These are phyloP conservation scores for Yueomyces sp. DNA, from an alignment of 1,139 yeast species.

Conservation along the genomic window DNA sequence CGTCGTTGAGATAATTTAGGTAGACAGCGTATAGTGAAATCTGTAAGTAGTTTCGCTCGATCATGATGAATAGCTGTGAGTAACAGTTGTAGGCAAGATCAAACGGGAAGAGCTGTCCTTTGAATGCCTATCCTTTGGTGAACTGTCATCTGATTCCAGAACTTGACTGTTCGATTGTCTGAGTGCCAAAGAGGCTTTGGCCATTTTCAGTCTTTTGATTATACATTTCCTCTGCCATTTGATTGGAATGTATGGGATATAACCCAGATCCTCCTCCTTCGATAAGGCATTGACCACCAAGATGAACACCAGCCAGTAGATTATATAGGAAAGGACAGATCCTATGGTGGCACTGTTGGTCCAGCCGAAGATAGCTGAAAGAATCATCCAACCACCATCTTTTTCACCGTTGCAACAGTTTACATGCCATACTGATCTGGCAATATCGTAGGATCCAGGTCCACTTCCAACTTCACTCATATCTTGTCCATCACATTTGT, in stretches of 20 bases:
- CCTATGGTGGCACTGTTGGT: slow-evolving; percentile 91
- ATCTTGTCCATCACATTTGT: slow-evolving; percentile 67
- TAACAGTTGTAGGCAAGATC: slow-evolving; percentile 2
- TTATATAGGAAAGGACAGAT: slow-evolving; percentile 63
- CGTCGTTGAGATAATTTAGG: too few species aligned
- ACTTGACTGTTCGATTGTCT: slow-evolving; percentile 2
- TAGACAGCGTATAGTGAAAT: too few species aligned
- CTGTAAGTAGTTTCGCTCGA: too few species aligned
- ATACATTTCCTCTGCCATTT: slow-evolving; percentile 47
- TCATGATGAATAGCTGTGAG: too few species aligned
- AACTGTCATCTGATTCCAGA: slow-evolving; percentile 1
- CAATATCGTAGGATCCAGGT: slow-evolving; percentile 85
- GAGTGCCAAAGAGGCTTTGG: slow-evolving; percentile 17
- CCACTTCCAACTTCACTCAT: slow-evolving; percentile 85
- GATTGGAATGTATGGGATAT: slow-evolving; percentile 46
- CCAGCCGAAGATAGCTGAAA: slow-evolving; percentile 92
- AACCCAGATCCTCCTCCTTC: slow-evolving; percentile 52
- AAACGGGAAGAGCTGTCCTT: slow-evolving; percentile 21
- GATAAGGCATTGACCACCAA: slow-evolving; percentile 36
- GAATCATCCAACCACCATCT: slow-evolving; percentile 87
- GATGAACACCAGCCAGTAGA: slow-evolving; percentile 64
- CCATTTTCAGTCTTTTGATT: slow-evolving; percentile 30
- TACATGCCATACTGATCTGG: slow-evolving; percentile 83
- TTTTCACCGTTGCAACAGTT: slow-evolving; percentile 89
- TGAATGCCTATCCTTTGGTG: slow-evolving; percentile 12